phyloP scores from a whole-genome alignment of 2,329 filamentous ascomycete genomes.

The Ilyonectria sp. region DNA sequence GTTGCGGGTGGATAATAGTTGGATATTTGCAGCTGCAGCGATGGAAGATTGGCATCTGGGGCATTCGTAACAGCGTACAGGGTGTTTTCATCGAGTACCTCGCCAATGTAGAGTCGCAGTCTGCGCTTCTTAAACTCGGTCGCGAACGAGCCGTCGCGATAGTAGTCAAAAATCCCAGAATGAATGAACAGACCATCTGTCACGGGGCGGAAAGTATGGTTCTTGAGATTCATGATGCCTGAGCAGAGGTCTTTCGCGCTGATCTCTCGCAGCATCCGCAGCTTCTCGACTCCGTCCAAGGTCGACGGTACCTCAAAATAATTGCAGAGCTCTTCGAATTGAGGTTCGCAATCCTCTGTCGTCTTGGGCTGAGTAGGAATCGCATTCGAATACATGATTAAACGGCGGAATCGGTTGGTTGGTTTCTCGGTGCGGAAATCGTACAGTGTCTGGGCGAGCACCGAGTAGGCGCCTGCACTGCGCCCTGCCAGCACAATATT shows the following conservation, averaged over 20 bases:
- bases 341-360: slow-evolving; percentile 10
- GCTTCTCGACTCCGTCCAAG: slow-evolving; percentile 5
- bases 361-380: slow-evolving; percentile 33
- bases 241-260: slow-evolving; percentile 22
- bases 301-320: slow-evolving; percentile 13
- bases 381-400: slow-evolving; percentile 33
- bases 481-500: slow-evolving; percentile 27
- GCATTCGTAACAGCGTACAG: slow-evolving; percentile 29
- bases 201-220: slow-evolving; percentile 33
- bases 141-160: slow-evolving; percentile 26
- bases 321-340: slow-evolving; percentile 29
- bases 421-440: slow-evolving; percentile 21
- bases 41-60: slow-evolving; percentile 17
- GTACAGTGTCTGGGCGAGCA: slow-evolving; percentile 26
- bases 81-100: slow-evolving; percentile 30
- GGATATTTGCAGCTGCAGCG: slow-evolving; percentile 27
- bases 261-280: slow-evolving; percentile 6
- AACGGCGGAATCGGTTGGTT: slow-evolving; percentile 1
- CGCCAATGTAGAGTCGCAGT: slow-evolving; percentile 22
- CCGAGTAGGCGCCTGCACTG: slow-evolving; percentile 31
- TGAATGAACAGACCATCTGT: slow-evolving; percentile 29
- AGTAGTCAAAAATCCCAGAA: slow-evolving; percentile 27
- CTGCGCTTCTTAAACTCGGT: slow-evolving; percentile 33
- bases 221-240: slow-evolving; percentile 24
- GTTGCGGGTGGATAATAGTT: slow-evolving; percentile 28